Conservation (phyloP, 164 flowering plant genomes). For the Sextonia rubra region DNA sequence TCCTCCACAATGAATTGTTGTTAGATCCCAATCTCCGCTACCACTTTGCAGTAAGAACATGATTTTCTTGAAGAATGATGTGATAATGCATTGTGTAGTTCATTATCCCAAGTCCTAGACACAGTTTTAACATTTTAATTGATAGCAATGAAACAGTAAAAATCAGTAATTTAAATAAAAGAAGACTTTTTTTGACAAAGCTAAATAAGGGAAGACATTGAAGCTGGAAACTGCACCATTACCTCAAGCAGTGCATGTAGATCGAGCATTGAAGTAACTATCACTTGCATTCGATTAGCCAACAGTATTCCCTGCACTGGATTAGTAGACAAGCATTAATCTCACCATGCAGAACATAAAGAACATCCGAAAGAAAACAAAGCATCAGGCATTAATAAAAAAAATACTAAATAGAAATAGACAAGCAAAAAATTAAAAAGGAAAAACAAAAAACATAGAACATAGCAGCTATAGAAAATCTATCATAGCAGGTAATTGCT, state of each 20-base stretch:
- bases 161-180: background rate
- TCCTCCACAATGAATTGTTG: background rate
- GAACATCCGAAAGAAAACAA: background rate
- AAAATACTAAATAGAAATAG: background rate
- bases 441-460: background rate
- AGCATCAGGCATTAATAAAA: background rate
- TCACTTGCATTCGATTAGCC: conserved; percentile 23
- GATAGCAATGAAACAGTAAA: background rate
- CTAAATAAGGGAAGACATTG: background rate
- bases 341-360: background rate
- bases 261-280: conserved; percentile 22
- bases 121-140: background rate
- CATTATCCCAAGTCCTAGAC: background rate
- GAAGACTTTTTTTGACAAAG: too few species aligned
- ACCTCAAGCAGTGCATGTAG: conserved; percentile 28
- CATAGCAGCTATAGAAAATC: background rate
- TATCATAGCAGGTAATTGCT: background rate
- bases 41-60: background rate
- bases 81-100: background rate
- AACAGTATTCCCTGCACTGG: conserved; percentile 31
- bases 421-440: background rate
- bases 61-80: background rate
- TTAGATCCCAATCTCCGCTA: background rate
- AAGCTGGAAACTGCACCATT: background rate
- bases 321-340: conserved; percentile 15